Evolutionary conservation across 2,329 filamentous ascomycete genomes (phyloP).

Genomic region (Colletotrichum sp.): DNA sequence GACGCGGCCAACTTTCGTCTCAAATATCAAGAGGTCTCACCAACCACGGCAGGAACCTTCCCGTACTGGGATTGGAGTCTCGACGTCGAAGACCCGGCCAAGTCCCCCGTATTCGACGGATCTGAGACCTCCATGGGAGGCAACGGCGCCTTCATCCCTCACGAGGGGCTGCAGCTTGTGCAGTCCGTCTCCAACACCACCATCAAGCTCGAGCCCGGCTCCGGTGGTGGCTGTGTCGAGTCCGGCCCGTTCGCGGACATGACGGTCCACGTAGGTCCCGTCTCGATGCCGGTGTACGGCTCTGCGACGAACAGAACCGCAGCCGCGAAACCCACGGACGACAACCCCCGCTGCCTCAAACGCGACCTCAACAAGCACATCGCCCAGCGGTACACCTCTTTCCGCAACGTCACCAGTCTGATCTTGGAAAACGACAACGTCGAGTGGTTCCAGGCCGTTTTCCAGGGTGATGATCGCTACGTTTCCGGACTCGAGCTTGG

Average conservation of each 20-base stretch:
- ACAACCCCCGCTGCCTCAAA: conserved; percentile 48
- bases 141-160: conserved; percentile 38
- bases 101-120: conserved; percentile 44
- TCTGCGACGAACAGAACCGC: conserved; percentile 9
- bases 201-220: conserved; percentile 44
- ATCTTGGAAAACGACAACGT: conserved; percentile 29
- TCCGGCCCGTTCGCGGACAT: conserved; percentile 42
- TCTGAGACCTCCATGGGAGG: conserved; percentile 40
- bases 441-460: conserved; percentile 36
- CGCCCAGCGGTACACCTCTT: conserved; percentile 16
- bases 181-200: neutral
- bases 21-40: neutral
- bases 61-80: conserved; percentile 19
- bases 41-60: conserved; percentile 1
- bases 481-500: conserved; percentile 33
- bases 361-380: conserved; percentile 35
- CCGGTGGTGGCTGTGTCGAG: conserved; percentile 52
- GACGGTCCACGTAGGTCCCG: conserved; percentile 42
- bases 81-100: conserved; percentile 30
- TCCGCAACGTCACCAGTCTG: conserved; percentile 30
- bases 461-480: conserved; percentile 37
- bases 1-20: conserved; percentile 1
- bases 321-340: conserved; percentile 29
- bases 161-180: conserved; percentile 22
- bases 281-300: conserved; percentile 8